These are phyloP conservation scores for Carpinus fangiana DNA, from an alignment of 306 rosid species.

Conservation along the genomic window DNA sequence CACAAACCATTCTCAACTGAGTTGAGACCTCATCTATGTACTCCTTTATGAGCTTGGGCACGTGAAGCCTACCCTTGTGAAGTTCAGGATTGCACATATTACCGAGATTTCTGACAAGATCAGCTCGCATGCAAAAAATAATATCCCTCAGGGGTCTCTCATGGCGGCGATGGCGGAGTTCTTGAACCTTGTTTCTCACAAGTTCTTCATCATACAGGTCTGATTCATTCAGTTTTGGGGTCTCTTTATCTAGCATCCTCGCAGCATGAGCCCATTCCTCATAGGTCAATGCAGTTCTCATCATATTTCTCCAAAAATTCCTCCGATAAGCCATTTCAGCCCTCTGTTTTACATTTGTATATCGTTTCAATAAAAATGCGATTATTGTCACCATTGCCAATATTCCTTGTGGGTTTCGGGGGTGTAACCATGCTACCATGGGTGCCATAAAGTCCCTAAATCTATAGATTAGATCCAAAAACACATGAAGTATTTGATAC, in stretches of 20 bases:
- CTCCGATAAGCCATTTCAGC: slow-evolving; percentile 95
- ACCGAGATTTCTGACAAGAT: slow-evolving; percentile 87
- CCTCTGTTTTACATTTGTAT: slow-evolving; percentile 66
- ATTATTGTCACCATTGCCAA: slow-evolving; percentile 81
- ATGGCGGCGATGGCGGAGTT: slow-evolving; percentile 79
- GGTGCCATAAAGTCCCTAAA: slow-evolving; percentile 50
- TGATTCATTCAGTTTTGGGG: slow-evolving; percentile 83
- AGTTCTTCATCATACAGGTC: slow-evolving; percentile 80
- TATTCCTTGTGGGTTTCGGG: slow-evolving; percentile 92
- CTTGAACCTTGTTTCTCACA: slow-evolving; percentile 84
- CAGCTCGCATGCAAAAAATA: slow-evolving; percentile 90
- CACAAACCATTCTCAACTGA: slow-evolving; percentile 90
- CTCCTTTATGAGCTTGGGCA: slow-evolving; percentile 83
- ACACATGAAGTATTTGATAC: slow-evolving; percentile 45
- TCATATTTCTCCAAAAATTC: slow-evolving; percentile 94
- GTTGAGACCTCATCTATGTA: slow-evolving; percentile 84
- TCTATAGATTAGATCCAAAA: slow-evolving; percentile 47
- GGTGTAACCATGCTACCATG: slow-evolving; percentile 74
- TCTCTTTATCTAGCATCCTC: slow-evolving; percentile 91
- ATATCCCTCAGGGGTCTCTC: slow-evolving; percentile 85
- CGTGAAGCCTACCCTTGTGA: slow-evolving; percentile 89
- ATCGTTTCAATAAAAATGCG: slow-evolving; percentile 82
- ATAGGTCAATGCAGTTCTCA: slow-evolving; percentile 85
- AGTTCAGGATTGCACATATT: slow-evolving; percentile 93
- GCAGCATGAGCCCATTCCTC: slow-evolving; percentile 99